Base-by-base conservation (phyloP, 179 eudicot species). In the Camellia oleifera region DNA sequence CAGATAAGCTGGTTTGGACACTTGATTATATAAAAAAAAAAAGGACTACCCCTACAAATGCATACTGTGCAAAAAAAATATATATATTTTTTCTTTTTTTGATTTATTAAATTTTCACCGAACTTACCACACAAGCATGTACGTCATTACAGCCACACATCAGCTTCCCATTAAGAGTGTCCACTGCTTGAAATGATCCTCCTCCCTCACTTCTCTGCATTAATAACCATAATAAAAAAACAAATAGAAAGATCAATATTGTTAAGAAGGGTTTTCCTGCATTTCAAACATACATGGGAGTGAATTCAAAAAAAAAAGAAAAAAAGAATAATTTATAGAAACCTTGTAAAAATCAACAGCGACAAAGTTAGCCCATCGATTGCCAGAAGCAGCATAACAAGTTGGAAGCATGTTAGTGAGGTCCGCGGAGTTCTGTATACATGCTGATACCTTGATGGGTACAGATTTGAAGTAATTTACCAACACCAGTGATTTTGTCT, bases 311-410 rank as follows among this genome's bases (percentile, higher is more conserved):
- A 26, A 62, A 5, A 62, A n/a, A 62, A 10, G 5, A 18, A 62
- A 3, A 10, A 4, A 10, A 44, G 14, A 54, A 75, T 6, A 12
- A 69, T 57, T 53, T 18, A 26, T 83, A 92, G 40, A 32, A 32
- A 32, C 98, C 98, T 88, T 90, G 87, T 93, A 93, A 72, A 77
- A 90, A 84, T 93, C 92, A 20, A 89, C 98, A 45, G 94, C 91
- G 8, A 92, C 84, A 64, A 92, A 94, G 70, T 94, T 94, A 14
- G 98, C 89, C 98, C 98, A 92, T 74, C 97, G 84, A 68, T 85
- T 82, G 15, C 78, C 95, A 74, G 98, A 87, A 2, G 83, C 90
- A 20, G 17, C 78, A 79, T 89, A 79, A 72, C 98, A 94, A 3
- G 97, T 89, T 11, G 67, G 79, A 52, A 90, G 74, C 94, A 89